A percentile compares a stretch with the other conserved stretches of the same genome.
These are phyloP conservation scores for Aspergillus pseudoglaucus DNA, from an alignment of 2,329 filamentous ascomycete genomes.

Conservation along the genomic window DNA sequence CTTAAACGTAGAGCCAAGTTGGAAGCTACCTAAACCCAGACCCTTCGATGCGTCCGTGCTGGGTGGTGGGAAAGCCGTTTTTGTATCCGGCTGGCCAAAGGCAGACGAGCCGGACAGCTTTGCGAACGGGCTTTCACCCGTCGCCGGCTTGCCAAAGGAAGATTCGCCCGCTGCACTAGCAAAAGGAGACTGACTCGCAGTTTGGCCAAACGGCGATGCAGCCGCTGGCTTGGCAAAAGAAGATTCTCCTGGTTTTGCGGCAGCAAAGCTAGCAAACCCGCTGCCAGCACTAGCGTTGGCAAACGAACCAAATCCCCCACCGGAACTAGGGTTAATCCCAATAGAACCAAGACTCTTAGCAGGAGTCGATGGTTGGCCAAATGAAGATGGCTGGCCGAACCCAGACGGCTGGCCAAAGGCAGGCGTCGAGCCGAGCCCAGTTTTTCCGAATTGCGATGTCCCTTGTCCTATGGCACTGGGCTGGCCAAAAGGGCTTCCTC, in stretches of 20 bases:
- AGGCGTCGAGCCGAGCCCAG: slow-evolving; percentile 21
- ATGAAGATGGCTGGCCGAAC: slow-evolving; percentile 14
- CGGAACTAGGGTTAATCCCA: slow-evolving; percentile 9
- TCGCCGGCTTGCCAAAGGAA: slow-evolving; percentile 17
- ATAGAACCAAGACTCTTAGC: slow-evolving; percentile 17
- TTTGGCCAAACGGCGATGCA: slow-evolving; percentile 23
- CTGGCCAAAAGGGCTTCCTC: slow-evolving; percentile 32
- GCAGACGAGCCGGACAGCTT: slow-evolving; percentile 22
- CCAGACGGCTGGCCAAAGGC: slow-evolving; percentile 28
- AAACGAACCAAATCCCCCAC: slow-evolving; percentile 32
- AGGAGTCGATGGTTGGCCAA: slow-evolving; percentile 27
- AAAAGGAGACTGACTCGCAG: slow-evolving; percentile 22
- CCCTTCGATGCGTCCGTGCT: slow-evolving; percentile 21
- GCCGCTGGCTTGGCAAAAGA: slow-evolving; percentile 17
- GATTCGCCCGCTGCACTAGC: slow-evolving; percentile 13
- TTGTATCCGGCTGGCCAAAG: slow-evolving; percentile 23
- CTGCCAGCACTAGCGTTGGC: slow-evolving; percentile 20
- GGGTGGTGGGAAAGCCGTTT: slow-evolving; percentile 22
- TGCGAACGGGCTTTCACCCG: slow-evolving; percentile 19
- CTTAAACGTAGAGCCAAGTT: slow-evolving; percentile 40
- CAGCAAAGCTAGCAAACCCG: slow-evolving; percentile 16
- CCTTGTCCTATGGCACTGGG: slow-evolving; percentile 26
- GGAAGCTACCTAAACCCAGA: slow-evolving; percentile 28
- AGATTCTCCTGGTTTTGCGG: slow-evolving; percentile 15
- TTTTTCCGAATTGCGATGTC: slow-evolving; percentile 28